Conservation (phyloP, 345 rosid species). For the Raphanus sativus region DNA sequence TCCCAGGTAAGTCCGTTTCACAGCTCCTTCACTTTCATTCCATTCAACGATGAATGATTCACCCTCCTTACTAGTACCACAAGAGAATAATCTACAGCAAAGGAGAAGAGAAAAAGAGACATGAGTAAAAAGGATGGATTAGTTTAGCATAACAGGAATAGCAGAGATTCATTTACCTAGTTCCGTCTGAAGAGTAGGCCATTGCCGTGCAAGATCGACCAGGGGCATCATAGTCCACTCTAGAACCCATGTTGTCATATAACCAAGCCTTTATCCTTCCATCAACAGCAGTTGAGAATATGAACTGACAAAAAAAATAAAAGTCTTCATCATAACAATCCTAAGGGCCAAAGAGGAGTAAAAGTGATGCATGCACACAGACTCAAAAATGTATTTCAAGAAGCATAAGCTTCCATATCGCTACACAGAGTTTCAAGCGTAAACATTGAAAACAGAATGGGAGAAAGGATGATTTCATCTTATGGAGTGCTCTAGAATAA, state of each 20-base stretch:
- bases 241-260: constrained; percentile 69
- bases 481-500: background rate
- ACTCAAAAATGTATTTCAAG: background rate
- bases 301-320: constrained; percentile 42
- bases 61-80: constrained; percentile 70
- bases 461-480: background rate
- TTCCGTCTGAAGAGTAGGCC: constrained; percentile 83
- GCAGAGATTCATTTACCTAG: constrained; percentile 36
- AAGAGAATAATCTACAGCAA: constrained; percentile 55
- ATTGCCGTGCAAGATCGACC: constrained; percentile 70
- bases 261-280: constrained; percentile 83
- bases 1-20: constrained; percentile 62
- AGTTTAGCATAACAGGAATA: background rate
- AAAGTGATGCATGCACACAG: constrained; percentile 3
- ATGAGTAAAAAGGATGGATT: constrained; percentile 22
- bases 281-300: constrained; percentile 60
- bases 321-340: constrained; percentile 4
- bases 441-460: background rate
- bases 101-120: background rate
- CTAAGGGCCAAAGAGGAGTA: constrained; percentile 2
- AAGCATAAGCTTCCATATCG: background rate
- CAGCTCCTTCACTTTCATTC: constrained; percentile 76
- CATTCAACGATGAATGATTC: constrained; percentile 68
- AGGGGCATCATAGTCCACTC: constrained; percentile 82
- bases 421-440: constrained; percentile 19